Percentiles rank a stretch among this genome's conserved stretches.
Evolutionary conservation across 2,329 filamentous ascomycete genomes (phyloP).

Genomic region (Aspergillus aculeatus): DNA sequence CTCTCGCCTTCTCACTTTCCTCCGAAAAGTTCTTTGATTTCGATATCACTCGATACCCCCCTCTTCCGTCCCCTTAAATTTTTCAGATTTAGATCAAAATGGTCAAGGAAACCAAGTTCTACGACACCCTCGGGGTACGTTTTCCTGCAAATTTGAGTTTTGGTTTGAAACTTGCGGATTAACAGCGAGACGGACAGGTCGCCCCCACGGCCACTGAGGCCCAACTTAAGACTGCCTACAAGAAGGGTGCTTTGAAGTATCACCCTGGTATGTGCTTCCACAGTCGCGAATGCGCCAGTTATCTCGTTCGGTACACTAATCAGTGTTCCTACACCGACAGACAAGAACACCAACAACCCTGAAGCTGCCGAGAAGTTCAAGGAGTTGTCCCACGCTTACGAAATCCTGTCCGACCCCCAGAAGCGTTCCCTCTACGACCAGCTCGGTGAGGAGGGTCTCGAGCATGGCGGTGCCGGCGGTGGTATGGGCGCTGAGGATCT

Average conservation of each 20-base stretch:
- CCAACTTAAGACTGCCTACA: constrained; percentile 92
- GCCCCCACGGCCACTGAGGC: constrained; percentile 74
- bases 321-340: constrained; percentile 48
- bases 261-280: constrained; percentile 73
- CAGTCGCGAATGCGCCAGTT: not conserved
- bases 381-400: constrained; percentile 92
- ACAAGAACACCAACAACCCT: constrained; percentile 95
- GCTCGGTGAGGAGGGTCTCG: constrained; percentile 94
- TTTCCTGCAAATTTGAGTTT: constrained; percentile 3
- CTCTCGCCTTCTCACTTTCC: constrained; percentile 14
- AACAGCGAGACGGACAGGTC: constrained; percentile 57
- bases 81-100: constrained; percentile 38
- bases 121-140: constrained; percentile 50
- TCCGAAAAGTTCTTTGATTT: constrained; percentile 21
- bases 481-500: constrained; percentile 96
- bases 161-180: constrained; percentile 8
- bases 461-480: constrained; percentile 73
- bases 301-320: constrained; percentile 2
- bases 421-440: constrained; percentile 94
- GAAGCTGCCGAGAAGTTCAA: constrained; percentile 98
- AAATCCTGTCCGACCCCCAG: constrained; percentile 86
- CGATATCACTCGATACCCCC: constrained; percentile 5
- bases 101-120: constrained; percentile 53
- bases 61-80: constrained; percentile 10
- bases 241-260: constrained; percentile 83